Conservation (phyloP, 306 rosid genomes). For the Vicia sativa region DNA sequence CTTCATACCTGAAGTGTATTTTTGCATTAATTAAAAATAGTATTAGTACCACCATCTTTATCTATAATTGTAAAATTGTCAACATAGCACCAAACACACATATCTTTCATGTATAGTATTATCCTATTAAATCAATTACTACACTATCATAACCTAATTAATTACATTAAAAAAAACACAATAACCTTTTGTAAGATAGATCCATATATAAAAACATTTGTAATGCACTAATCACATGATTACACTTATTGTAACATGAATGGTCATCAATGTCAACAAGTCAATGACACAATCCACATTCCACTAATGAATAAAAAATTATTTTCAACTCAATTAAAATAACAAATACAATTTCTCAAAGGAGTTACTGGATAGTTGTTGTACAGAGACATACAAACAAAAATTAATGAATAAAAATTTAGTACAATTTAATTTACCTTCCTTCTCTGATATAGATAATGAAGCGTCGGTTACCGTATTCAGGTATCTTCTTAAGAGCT, state of each 20-base stretch:
- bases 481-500: slow-evolving; percentile 80
- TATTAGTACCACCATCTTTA: not conserved
- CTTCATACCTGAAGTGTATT: slow-evolving; percentile 66
- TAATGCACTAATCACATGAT: slow-evolving; percentile 39
- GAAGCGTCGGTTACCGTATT: slow-evolving; percentile 55
- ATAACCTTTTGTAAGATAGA: not conserved
- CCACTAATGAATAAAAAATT: slow-evolving; percentile 4
- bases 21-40: not conserved
- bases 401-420: not conserved
- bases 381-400: no score
- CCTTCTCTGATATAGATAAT: slow-evolving; percentile 86
- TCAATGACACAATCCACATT: slow-evolving; percentile 42
- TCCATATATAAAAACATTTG: not conserved
- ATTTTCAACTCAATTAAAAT: not conserved
- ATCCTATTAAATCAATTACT: not conserved
- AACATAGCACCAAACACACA: not conserved
- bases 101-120: not conserved
- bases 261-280: slow-evolving; percentile 22
- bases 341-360: no score
- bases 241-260: slow-evolving; percentile 18
- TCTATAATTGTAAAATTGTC: slow-evolving; percentile 1
- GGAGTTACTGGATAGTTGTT: no score
- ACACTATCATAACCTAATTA: not conserved
- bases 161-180: not conserved
- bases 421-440: slow-evolving; percentile 55